Base-by-base conservation (phyloP, 192 early-diverging fungal genomes). In the Coemansia sp. region DNA sequence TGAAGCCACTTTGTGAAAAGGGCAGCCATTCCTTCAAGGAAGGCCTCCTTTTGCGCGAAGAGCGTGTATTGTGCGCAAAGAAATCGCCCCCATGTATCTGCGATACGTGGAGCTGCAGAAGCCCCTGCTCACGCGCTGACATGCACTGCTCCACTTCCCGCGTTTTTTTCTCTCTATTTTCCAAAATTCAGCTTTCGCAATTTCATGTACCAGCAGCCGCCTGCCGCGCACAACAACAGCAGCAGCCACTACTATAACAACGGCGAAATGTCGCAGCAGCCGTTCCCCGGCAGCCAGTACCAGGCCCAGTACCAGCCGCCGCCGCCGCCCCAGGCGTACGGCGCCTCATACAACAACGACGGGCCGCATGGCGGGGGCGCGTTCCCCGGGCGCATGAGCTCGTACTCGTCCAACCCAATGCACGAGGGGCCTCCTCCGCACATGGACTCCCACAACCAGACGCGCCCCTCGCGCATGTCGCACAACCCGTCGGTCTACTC, bases 401-500 rank as follows among this genome's bases (percentile, higher is more conserved):
- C 56, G 36, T 58, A 58, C 33, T 58, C 56, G 8, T 58, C 56
- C 34, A 58, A 58, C 34, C 33, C 34, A 34, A 58, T 58, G 34
- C 56, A 58, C 28, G 56, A 58, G 3, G 56, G 56, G 34, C 56
- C 56, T 34, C 55, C 55, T 57, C 56, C 56, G 11, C 56, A 37
- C 56, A 58, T 55, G 52, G 52, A 55, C 52, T 55, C 52, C 4
- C 52, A 55, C 52, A 23, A 55, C 28, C 52, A 55, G 52, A 55
- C 31, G 26, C 52, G 56, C 34, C 56, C 56, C 3, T 58, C 56
- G n/a, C 56, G 56, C 2, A 58, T 58, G 56, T 58, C 56, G 10
- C 56, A 58, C 56, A 34, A 58, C 34, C 33, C 31, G 26, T 58
- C 56, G 5, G 34, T 31, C 7, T 58, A 58, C 56, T 58, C 56